Percentiles rank a stretch among this genome's conserved stretches.
phyloP scores from a whole-genome alignment of 257 asterid genomes.

The Solanum lignicaule region DNA sequence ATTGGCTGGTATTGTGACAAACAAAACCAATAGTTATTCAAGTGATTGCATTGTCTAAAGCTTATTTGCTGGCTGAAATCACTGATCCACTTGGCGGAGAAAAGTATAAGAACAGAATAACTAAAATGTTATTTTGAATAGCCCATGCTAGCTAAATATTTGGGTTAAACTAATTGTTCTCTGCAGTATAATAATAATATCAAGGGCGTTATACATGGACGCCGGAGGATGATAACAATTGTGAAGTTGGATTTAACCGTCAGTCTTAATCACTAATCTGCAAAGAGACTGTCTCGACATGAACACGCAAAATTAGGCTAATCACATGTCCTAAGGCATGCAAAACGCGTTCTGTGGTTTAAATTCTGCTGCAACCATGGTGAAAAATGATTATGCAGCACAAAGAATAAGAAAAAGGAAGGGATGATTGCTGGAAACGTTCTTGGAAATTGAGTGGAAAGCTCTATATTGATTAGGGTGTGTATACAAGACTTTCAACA shows the following conservation, averaged over 20 bases:
- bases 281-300: not conserved
- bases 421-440: not conserved
- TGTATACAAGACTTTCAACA: not conserved
- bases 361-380: not conserved
- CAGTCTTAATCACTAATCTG: not conserved
- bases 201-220: not conserved
- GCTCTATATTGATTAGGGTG: not conserved
- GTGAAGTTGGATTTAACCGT: not conserved
- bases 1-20: not conserved
- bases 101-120: not conserved
- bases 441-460: not conserved
- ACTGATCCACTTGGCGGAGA: not conserved
- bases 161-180: not conserved
- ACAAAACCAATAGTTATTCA: not conserved
- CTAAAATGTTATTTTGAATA: not conserved
- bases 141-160: not conserved
- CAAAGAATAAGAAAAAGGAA: not conserved
- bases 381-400: not conserved
- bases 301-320: not conserved
- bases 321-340: too few species aligned
- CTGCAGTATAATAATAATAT: not conserved
- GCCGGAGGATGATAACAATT: not conserved
- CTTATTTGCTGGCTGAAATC: not conserved
- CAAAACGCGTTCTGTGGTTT: too few species aligned
- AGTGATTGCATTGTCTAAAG: not conserved